Evolutionary conservation across 2,329 filamentous ascomycete genomes (phyloP), one percentile per base, ranked within the genome.

Genomic region (Didymellaceae sp.): DNA sequence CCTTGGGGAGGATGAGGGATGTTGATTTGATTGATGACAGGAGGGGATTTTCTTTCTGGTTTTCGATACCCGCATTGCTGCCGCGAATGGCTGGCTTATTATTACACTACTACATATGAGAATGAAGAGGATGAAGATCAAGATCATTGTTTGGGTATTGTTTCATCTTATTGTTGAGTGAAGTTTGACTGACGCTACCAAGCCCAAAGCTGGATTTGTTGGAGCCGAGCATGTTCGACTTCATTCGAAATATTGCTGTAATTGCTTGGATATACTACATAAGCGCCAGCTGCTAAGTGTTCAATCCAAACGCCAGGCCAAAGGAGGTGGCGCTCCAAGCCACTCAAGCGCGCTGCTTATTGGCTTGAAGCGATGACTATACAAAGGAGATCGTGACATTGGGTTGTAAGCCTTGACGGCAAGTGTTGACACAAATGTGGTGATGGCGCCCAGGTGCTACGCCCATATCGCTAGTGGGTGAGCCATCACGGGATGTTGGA

Each of bases 41-140:
- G 13, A 25, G 24, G n/a, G 28, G 33, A n/a, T n/a, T n/a, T n/a
- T n/a, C n/a, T 28, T 40, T 40, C 45, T 44, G 22, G 51, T 45
- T 51, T 51, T 44, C 30, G 51, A 54, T 54, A 54, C 45, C 45
- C 45, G 45, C 28, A 16, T 9, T 22, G 45, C 45, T 22, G 24
- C 30, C n/a, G 16, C 14, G 4, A 9, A 11, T 38, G 26, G 39
- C 26, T 49, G 39, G 38, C 32, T 38, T 38, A 17, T 38, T 26
- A 38, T 20, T 38, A 10, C 25, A 10, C 25, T 38, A 38, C 21
- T 28, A 30, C 14, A 40, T 5, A 38, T 14, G 35, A 33, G 34
- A 31, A 51, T 35, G 40, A 14, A 31, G 16, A 22, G 7, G 20
- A 10, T 9, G 6, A 32, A 26, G n/a, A n/a, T n/a, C n/a, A n/a